phyloP scores from a whole-genome alignment of 768 basidiomycete species.

The Lactarius hatsudake region DNA sequence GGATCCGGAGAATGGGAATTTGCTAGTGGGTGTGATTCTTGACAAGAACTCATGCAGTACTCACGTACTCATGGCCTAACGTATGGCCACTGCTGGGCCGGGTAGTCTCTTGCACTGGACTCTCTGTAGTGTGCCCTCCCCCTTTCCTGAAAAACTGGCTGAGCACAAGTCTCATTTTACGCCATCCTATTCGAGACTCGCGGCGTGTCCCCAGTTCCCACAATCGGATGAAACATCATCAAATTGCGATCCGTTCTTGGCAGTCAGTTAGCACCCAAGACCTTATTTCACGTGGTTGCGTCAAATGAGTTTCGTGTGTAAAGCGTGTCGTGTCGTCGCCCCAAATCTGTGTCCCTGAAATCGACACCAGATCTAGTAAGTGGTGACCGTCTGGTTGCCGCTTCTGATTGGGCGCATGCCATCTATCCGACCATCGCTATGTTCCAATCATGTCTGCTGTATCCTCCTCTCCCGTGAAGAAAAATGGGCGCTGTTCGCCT shows the following conservation, averaged over 20 bases:
- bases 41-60: neutral
- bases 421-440: neutral
- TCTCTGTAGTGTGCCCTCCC: neutral
- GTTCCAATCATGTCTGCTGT: neutral
- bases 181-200: neutral
- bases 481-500: neutral
- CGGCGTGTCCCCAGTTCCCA: neutral
- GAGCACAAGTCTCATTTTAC: too few relatives aligned
- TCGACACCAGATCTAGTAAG: neutral
- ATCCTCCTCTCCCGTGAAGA: neutral
- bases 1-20: neutral
- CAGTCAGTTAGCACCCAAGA: neutral
- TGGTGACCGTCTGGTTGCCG: neutral
- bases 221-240: neutral
- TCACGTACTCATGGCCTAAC: too few relatives aligned
- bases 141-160: neutral
- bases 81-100: neutral
- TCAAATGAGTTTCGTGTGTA: neutral
- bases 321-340: neutral
- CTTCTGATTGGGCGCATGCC: neutral
- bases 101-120: neutral
- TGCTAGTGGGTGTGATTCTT: neutral
- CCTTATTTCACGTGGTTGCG: neutral
- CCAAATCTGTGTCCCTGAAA: neutral
- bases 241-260: neutral